Base-by-base conservation (phyloP, 164 flowering plant species). In the Nymphaea thermarum region DNA sequence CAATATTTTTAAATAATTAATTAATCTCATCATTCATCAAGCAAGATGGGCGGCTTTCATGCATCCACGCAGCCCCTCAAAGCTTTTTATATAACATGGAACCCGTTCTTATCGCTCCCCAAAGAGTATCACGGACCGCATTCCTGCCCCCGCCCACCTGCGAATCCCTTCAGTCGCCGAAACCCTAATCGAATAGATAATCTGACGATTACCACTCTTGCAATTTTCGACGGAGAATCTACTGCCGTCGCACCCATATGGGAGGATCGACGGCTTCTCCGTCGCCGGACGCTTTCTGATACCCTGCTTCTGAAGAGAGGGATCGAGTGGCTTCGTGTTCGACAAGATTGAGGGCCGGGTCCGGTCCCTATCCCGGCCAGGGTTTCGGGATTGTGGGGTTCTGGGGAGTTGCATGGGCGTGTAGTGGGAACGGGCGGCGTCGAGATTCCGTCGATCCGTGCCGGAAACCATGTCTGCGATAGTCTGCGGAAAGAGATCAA, bases 381-480 rank as follows among this genome's bases (percentile, higher is more conserved):
- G 57, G 42, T 62, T 17, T 17, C 6, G 41, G 42, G 36, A 25
- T 25, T 25, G 36, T 25, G 64, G 64, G 57, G 14, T 51, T 51
- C 6, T 17, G 42, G 64, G 7, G 64, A 62, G n/a, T 62, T 62
- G 64, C 64, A 62, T 62, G 64, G 64, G 36, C 25, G 12, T 62
- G 36, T 6, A 62, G 64, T 17, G 1, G 42, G 42, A 51, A 17
- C 7, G 17, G 64, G 64, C 25, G 64, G 42, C 5, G 64, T 17
- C 8, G 64, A 8, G 64, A 62, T 12, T 4, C 42, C 42, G 64
- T 17, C 41, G 42, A 62, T 62, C 7, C 41, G 66, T 60, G 6
- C 64, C n/a, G 42, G 64, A 62, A 62, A 62, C 64, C 64, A 62
- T 62, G 64, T 41, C 42, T 62, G 36, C 64, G 64, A 6, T 62